A percentile compares a stretch with the other conserved stretches of the same genome.
These are phyloP conservation scores for Pseudotulostoma volvatum DNA, from an alignment of 495 filamentous ascomycete genomes.

Conservation along the genomic window DNA sequence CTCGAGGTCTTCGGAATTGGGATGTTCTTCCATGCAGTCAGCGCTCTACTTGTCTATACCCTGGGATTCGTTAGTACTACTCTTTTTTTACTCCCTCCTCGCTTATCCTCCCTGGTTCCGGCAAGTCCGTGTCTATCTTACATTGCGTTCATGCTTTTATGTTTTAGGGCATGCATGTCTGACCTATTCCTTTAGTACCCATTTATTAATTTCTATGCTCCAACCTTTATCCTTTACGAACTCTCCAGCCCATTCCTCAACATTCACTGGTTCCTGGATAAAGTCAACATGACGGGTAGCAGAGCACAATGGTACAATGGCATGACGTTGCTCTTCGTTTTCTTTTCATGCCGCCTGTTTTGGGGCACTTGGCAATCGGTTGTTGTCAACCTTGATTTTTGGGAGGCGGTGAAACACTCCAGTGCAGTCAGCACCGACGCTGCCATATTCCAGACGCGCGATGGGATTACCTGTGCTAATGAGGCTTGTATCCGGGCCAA, in stretches of 20 bases:
- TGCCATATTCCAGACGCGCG: constrained; percentile 20
- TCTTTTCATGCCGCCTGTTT: constrained; percentile 77
- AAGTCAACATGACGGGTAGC: constrained; percentile 84
- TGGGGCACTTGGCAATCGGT: constrained; percentile 79
- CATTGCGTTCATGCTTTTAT: too few relatives aligned
- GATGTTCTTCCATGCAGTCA: constrained; percentile 76
- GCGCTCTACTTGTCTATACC: constrained; percentile 69
- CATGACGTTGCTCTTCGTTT: constrained; percentile 38
- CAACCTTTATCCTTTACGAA: constrained; percentile 92
- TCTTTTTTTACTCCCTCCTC: constrained; percentile 1
- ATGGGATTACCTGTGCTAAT: constrained; percentile 16
- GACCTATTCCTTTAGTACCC: constrained; percentile 46
- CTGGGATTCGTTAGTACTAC: constrained; percentile 72
- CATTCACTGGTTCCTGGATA: constrained; percentile 99
- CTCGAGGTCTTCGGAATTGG: constrained; percentile 73
- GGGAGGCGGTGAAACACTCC: constrained; percentile 37
- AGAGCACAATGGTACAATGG: constrained; percentile 74
- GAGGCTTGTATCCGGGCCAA: constrained; percentile 21
- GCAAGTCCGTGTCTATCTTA: too few relatives aligned
- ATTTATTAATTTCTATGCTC: constrained; percentile 84
- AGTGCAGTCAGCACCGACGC: constrained; percentile 19
- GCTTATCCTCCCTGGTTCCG: not conserved
- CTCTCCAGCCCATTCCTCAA: constrained; percentile 87
- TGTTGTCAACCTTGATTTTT: constrained; percentile 68
- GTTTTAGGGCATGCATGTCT: too few relatives aligned